Evolutionary conservation across 139 green algal species (phyloP), one percentile per base, ranked within the genome.

Genomic region (Parachlorella kessleri): DNA sequence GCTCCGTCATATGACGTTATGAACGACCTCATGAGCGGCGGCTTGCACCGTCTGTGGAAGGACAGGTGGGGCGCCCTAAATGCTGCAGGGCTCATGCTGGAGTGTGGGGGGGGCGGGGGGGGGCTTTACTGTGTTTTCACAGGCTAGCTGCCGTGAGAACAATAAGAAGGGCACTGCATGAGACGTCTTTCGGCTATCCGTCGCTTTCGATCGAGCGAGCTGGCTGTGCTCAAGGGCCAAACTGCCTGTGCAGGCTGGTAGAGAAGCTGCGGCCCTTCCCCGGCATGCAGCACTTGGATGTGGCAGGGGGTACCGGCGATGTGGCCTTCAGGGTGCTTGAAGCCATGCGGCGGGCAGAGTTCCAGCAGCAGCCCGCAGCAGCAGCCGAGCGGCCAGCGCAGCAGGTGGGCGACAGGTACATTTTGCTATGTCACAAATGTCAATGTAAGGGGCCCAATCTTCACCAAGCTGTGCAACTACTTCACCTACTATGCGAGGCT

Each of bases 1-100:
- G 95, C 97, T 0, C 76, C 79, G 6, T 93, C 83, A 8, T 99
- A 99, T 55, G 97, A 99, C 76, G 70, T 97, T 4, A 99, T 99
- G 97, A 99, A 99, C 72, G 97, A 99, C 85, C 79, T 99, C 14
- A 99, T 99, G 97, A 98, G 93, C 73, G 93, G 83, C 2, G 96
- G 96, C 28, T 48, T 99, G 83, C 97, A 99, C 81, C 85, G 97
- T 2, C 69, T 98, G 32, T 99, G 97, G 97, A 99, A 99, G 78
- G 94, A 98, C 86, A 85, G 87, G 84, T 91, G 76, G 10, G 85
- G 30, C n/a, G n/a, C n/a, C n/a, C n/a, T n/a, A n/a, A n/a, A n/a
- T n/a, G n/a, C 36, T 28, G 68, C 38, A 76, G 37, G 54, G 2
- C n/a, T n/a, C n/a, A n/a, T n/a, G n/a, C n/a, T n/a, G n/a, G n/a